phyloP scores from a whole-genome alignment of 257 asterid species.

The Lavandula angustifolia region DNA sequence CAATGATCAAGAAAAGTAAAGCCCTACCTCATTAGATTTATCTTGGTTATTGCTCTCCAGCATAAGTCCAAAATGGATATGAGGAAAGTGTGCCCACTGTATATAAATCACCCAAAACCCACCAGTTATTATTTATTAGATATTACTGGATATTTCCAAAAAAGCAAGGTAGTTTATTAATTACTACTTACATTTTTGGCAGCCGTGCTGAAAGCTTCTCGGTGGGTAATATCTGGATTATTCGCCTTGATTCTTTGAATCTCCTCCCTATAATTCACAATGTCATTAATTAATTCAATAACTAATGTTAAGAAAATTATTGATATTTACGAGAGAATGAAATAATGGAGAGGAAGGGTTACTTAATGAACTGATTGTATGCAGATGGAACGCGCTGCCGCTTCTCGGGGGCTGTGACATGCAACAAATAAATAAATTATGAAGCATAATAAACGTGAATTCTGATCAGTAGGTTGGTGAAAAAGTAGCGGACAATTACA shows the following conservation, averaged over 20 bases:
- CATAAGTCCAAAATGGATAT: slow-evolving; percentile 90
- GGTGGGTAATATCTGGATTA: slow-evolving; percentile 83
- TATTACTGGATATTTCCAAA: too few relatives aligned
- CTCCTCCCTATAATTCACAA: slow-evolving; percentile 59
- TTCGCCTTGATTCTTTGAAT: slow-evolving; percentile 87
- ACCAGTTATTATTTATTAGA: slow-evolving; percentile 21
- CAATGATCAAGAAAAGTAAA: neutral
- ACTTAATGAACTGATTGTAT: slow-evolving; percentile 93
- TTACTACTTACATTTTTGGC: slow-evolving; percentile 70
- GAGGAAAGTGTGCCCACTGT: slow-evolving; percentile 97
- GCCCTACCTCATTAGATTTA: slow-evolving; percentile 47
- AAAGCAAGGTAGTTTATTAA: too few relatives aligned
- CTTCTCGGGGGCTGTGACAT: slow-evolving; percentile 83
- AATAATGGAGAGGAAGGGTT: slow-evolving; percentile 15
- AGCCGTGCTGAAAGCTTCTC: slow-evolving; percentile 95
- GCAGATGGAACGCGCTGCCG: slow-evolving; percentile 92
- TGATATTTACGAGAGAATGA: slow-evolving; percentile 1
- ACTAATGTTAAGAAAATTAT: neutral
- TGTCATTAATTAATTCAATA: slow-evolving; percentile 12
- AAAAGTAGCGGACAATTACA: neutral
- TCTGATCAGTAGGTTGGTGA: neutral
- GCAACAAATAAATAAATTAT: neutral
- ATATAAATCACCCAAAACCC: slow-evolving; percentile 15
- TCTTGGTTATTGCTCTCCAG: slow-evolving; percentile 67
- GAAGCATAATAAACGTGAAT: neutral